Conservation (phyloP, 2,329 filamentous ascomycete genomes). For the Didymellaceae sp. region DNA sequence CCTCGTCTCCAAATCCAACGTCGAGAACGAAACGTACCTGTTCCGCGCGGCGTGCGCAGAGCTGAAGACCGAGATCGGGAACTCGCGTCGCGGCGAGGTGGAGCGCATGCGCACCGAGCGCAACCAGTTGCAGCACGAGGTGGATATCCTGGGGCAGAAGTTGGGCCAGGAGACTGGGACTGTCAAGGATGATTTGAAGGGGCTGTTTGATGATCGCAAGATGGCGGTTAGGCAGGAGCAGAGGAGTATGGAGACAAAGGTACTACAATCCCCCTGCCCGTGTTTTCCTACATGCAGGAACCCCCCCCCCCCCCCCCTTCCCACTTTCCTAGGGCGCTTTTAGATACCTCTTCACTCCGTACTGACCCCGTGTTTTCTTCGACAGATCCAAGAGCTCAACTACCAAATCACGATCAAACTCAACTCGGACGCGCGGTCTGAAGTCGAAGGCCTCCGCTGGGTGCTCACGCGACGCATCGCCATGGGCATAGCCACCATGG, state of each 20-base stretch:
- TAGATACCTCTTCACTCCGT: too few relatives aligned
- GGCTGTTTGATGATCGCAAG: conserved; percentile 94
- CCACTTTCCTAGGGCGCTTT: too few relatives aligned
- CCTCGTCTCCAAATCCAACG: conserved; percentile 86
- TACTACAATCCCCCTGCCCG: conserved; percentile 43
- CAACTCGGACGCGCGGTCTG: conserved; percentile 87
- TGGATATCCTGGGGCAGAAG: conserved; percentile 88
- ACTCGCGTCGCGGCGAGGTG: conserved; percentile 75
- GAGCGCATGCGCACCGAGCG: conserved; percentile 84
- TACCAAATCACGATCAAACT: conserved; percentile 93
- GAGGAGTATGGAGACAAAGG: conserved; percentile 79
- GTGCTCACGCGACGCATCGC: conserved; percentile 71
- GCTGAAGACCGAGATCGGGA: conserved; percentile 83
- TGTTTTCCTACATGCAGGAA: too few relatives aligned
- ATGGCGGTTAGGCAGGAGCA: conserved; percentile 92
- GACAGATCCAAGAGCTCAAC: conserved; percentile 86
- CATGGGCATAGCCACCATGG: conserved; percentile 52
- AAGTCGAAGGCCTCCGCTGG: conserved; percentile 92
- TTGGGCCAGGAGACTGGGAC: conserved; percentile 82
- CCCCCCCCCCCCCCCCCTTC: too few relatives aligned
- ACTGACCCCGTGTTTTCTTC: too few relatives aligned
- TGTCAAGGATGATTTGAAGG: conserved; percentile 89
- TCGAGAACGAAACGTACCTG: conserved; percentile 93
- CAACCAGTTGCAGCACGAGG: conserved; percentile 87
- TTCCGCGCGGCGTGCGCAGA: conserved; percentile 95